Evolutionary conservation across 129 eudicot genomes (phyloP).

Genomic region (Logfia minima): DNA sequence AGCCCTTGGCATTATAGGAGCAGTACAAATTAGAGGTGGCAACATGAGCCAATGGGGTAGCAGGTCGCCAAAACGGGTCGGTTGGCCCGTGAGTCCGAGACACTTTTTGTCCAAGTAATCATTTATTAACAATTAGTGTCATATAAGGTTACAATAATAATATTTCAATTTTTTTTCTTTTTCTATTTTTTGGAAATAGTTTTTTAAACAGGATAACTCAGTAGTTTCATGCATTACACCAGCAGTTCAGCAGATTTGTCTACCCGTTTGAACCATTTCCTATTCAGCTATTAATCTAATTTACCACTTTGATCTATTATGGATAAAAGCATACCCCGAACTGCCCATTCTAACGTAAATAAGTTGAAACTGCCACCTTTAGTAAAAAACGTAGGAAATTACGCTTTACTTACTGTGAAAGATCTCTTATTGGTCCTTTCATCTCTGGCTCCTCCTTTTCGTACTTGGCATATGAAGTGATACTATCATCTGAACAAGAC

Average conservation of each 20-base stretch:
- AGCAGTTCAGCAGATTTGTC: neutral
- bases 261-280: neutral
- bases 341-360: neutral
- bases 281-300: neutral
- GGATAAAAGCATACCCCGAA: neutral
- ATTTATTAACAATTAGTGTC: neutral
- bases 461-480: constrained; percentile 62
- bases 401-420: constrained; percentile 61
- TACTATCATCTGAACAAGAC: constrained; percentile 69
- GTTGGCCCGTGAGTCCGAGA: neutral
- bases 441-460: constrained; percentile 88
- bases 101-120: neutral
- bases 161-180: no score
- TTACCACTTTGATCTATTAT: neutral
- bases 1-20: neutral
- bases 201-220: neutral
- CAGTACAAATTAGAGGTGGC: neutral
- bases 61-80: neutral
- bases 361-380: neutral
- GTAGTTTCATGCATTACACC: neutral
- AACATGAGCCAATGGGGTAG: neutral
- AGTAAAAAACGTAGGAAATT: neutral
- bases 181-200: neutral
- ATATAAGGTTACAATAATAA: neutral
- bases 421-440: constrained; percentile 78